Evolutionary conservation across 2,329 filamentous ascomycete species (phyloP), one percentile per base, ranked within the genome.

Genomic region (Tolypocladium amazonense): DNA sequence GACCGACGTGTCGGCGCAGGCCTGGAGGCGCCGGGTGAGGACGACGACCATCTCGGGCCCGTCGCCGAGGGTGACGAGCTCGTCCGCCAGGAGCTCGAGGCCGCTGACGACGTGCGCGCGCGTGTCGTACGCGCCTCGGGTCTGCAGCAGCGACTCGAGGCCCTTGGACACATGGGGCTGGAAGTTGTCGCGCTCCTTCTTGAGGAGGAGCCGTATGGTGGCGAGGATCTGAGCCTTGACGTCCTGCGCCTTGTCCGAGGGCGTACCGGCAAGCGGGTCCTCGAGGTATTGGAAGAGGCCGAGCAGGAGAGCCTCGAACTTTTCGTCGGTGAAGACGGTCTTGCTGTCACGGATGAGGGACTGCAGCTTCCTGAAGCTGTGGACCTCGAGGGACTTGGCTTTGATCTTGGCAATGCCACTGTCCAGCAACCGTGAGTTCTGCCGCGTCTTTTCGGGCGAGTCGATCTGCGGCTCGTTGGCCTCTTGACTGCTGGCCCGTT

Each of bases 361-460:
- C 71, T 92, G 89, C 56, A 92, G 77, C 67, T 89, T 89, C 58
- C 89, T 84, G 78, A 92, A 91, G 60, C 89, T 89, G 68, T 92
- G 88, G 4, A 89, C 88, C 68, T 92, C 89, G n/a, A 93, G 81
- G 1, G 84, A 84, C 66, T 85, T 84, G 37, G 83, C 80, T 65
- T 85, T 85, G 65, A 92, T 87, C 63, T 89, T 88, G 57, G 85
- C 78, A 65, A 92, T 89, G 56, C 88, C 89, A 66, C 88, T 92
- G 38, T 87, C 83, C 6, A 93, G 79, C 30, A 92, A 77, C 53
- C 87, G 83, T 9, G 76, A 73, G 66, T 80, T 84, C 64, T 86
- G 83, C 56, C 79, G 80, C 5, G 74, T 67, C 66, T 83, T 85
- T 12, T 87, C 84, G 30, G 69, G 67, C 3, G 69, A 68, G 39